Evolutionary conservation across 176 grass and related monocot species (phyloP), one percentile per base, ranked within the genome.

Genomic region (Pontederia crassipes): DNA sequence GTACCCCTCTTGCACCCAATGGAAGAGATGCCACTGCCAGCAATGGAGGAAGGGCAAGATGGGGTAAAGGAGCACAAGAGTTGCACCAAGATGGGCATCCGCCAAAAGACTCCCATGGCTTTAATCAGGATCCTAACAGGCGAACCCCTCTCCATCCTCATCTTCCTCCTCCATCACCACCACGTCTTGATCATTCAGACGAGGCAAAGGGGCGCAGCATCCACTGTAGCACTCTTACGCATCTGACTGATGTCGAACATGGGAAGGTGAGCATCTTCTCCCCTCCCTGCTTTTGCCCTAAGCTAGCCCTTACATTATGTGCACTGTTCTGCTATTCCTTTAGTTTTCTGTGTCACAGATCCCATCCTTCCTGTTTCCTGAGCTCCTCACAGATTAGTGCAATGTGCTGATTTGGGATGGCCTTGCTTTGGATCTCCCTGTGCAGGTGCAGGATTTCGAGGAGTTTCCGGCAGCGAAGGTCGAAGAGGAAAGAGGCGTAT

Each of bases 51-150:
- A 71, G 26, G 17, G 61, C 12, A 55, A 61, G 55, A 67, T 27
- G 28, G 46, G 26, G 10, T 15, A 24, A 11, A n/a, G 52, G 51
- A 52, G 71, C 24, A 62, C 66, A 60, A 59, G 78, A 69, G 58
- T 72, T 86, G 87, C 84, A 82, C 76, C 81, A 64, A 28, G 52
- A 75, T 69, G 79, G 52, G 76, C 75, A 82, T 82, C 81, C 81
- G 48, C 17, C 11, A 15, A 72, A 64, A 67, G 65, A 86, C 0
- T 62, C 10, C 51, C 77, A 61, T 8, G 58, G 77, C 64, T 45
- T 67, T 49, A 45, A n/a, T 45, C 65, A 16, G 71, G 64, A 69
- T 81, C 74, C 74, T 72, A 57, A 11, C 72, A 95, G 78, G 28
- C 59, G 58, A 32, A 27, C 13, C 13, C 26, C 20, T 27, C 2